Percentiles rank a stretch among this genome's conserved stretches.
phyloP scores from a whole-genome alignment of 495 filamentous ascomycete genomes.

The Penicillium lividum region DNA sequence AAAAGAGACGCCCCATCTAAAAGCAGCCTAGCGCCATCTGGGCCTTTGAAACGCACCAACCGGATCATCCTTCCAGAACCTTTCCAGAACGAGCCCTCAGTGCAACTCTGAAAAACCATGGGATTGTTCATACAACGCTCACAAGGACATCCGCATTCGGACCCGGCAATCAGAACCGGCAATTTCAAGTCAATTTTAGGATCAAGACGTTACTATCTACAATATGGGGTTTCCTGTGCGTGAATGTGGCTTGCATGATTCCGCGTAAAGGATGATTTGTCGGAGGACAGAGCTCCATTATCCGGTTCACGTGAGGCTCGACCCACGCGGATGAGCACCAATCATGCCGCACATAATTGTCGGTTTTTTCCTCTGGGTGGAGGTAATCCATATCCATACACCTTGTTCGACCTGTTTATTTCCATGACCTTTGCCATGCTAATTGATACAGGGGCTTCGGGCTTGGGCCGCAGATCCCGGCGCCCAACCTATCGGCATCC shows the following conservation, averaged over 20 bases:
- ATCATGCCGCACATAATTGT: constrained; percentile 17
- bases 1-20: constrained; percentile 1
- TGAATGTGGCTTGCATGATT: constrained; percentile 7
- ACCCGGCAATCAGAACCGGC: not conserved
- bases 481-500: constrained; percentile 4
- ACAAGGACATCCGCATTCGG: not conserved
- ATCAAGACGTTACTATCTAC: not conserved
- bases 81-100: constrained; percentile 22
- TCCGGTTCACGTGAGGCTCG: constrained; percentile 23
- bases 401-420: not conserved
- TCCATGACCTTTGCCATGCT: constrained; percentile 3
- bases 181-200: not conserved
- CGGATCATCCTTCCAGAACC: constrained; percentile 32
- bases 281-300: constrained; percentile 34
- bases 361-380: constrained; percentile 3
- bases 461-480: not conserved
- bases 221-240: not conserved
- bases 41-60: constrained; percentile 15
- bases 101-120: constrained; percentile 14
- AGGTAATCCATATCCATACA: not conserved
- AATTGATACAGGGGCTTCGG: not conserved
- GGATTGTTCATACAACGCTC: constrained; percentile 10
- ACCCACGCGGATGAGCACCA: constrained; percentile 19
- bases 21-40: constrained; percentile 6
- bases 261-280: constrained; percentile 16